A percentile compares a stretch with the other conserved stretches of the same genome.
Conservation (phyloP, 192 early-diverging fungal species). For the Entomortierella lignicola region DNA sequence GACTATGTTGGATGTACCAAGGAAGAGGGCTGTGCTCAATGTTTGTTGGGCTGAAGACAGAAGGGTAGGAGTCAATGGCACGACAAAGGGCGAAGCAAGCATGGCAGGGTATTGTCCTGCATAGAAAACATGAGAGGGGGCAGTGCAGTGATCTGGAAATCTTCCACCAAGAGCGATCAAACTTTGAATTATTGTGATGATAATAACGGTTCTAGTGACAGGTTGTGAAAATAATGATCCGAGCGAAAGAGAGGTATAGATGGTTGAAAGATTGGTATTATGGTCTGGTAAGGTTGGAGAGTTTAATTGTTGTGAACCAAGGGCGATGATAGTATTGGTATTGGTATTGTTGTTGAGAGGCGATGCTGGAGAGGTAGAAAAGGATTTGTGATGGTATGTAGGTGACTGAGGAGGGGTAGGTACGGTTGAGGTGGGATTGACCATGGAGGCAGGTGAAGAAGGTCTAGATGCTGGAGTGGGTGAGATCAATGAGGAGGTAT, state of each 20-base stretch:
- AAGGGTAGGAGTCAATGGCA: constrained; percentile 19
- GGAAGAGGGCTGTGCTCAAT: constrained; percentile 15
- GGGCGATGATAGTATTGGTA: constrained; percentile 18
- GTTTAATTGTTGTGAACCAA: neutral
- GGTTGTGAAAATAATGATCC: constrained; percentile 18
- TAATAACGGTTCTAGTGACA: constrained; percentile 18
- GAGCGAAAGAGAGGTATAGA: neutral
- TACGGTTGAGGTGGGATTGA: constrained; percentile 5
- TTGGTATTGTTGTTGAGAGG: neutral
- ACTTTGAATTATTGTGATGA: constrained; percentile 17
- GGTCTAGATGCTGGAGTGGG: constrained; percentile 17
- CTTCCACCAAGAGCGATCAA: constrained; percentile 8
- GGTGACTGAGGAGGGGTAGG: constrained; percentile 31
- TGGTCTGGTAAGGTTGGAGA: neutral
- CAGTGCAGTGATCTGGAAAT: constrained; percentile 39
- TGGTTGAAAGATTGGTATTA: too few relatives aligned
- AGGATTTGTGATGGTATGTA: constrained; percentile 12
- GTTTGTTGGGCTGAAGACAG: constrained; percentile 17
- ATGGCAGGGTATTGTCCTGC: constrained; percentile 10
- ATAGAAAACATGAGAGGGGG: constrained; percentile 26
- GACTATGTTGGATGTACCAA: constrained; percentile 58
- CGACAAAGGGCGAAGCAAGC: constrained; percentile 33
- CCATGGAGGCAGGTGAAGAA: constrained; percentile 24
- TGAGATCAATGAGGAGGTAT: constrained; percentile 25
- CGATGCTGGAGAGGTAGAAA: constrained; percentile 1